Percentiles rank a stretch among this genome's conserved stretches.
These are phyloP conservation scores for Madurella fahalii DNA, from an alignment of 2,329 filamentous ascomycete genomes.

Conservation along the genomic window DNA sequence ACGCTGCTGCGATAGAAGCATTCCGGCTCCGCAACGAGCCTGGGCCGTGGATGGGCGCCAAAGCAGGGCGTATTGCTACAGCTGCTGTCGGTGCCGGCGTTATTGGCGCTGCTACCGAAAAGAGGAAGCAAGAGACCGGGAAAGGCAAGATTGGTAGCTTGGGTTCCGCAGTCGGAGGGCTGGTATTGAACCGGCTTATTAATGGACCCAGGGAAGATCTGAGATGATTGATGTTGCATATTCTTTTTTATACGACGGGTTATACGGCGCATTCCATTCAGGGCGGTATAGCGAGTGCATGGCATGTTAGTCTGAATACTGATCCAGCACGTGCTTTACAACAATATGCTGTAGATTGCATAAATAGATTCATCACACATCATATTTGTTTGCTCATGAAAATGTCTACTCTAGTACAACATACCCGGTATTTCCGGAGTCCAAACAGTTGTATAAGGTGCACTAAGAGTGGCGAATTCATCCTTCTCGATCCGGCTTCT, in stretches of 20 bases:
- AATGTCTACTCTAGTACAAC: no score
- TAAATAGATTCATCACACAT: no score
- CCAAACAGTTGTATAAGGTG: no score
- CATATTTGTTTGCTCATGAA: no score
- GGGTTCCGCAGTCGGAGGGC: slow-evolving; percentile 21
- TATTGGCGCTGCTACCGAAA: slow-evolving; percentile 18
- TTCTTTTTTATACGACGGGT: background rate
- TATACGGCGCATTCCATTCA: background rate
- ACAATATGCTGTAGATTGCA: no score
- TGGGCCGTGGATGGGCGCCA: slow-evolving; percentile 21
- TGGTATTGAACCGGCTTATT: slow-evolving; percentile 26
- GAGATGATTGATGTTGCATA: background rate
- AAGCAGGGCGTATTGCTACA: slow-evolving; percentile 21
- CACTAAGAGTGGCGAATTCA: no score
- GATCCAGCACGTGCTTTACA: no score
- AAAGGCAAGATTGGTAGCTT: slow-evolving; percentile 15
- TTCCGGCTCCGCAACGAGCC: slow-evolving; percentile 25
- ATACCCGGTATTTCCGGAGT: no score
- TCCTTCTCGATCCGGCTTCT: no score
- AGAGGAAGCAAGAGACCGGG: slow-evolving; percentile 3
- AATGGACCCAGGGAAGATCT: slow-evolving; percentile 25
- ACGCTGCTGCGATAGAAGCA: slow-evolving; percentile 25
- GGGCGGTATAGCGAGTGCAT: background rate
- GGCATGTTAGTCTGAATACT: no score
- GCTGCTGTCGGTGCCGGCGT: slow-evolving; percentile 23